These are phyloP conservation scores for Nannizziopsis barbatae DNA, from an alignment of 2,329 filamentous ascomycete species.

Conservation along the genomic window DNA sequence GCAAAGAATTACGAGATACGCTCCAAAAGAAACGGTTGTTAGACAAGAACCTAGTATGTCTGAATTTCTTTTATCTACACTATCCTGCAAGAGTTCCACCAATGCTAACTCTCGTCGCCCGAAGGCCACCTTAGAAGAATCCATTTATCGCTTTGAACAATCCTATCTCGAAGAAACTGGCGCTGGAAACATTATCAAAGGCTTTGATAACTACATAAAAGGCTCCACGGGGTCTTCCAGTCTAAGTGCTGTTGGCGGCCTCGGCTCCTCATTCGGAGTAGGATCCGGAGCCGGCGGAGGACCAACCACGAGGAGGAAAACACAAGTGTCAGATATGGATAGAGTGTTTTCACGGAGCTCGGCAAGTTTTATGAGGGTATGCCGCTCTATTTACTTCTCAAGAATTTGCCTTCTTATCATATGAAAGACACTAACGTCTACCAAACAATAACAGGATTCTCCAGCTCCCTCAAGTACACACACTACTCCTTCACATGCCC, in stretches of 20 bases:
- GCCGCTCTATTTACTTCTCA: conserved; percentile 9
- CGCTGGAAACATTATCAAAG: conserved; percentile 88
- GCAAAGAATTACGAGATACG: conserved; percentile 55
- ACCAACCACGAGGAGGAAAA: conserved; percentile 33
- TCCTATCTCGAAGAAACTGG: conserved; percentile 82
- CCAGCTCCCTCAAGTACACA: conserved; percentile 35
- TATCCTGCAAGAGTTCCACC: not conserved
- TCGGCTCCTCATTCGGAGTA: conserved; percentile 23
- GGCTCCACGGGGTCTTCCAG: conserved; percentile 50
- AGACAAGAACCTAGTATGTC: conserved; percentile 48
- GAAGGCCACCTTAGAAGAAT: conserved; percentile 58
- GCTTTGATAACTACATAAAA: conserved; percentile 98
- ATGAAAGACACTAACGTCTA: not conserved
- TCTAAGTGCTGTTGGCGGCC: conserved; percentile 21
- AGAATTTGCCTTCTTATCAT: not conserved
- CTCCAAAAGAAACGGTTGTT: conserved; percentile 54
- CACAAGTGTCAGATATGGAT: conserved; percentile 36
- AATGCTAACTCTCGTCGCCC: not conserved
- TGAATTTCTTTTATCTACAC: not conserved
- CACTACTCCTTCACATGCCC: conserved; percentile 38
- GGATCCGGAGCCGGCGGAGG: conserved; percentile 29
- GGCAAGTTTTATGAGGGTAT: conserved; percentile 38
- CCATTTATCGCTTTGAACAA: conserved; percentile 71
- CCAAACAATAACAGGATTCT: conserved; percentile 29
- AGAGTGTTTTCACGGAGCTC: conserved; percentile 41